A percentile compares a stretch with the other conserved stretches of the same genome.
Evolutionary conservation across 495 filamentous ascomycete species (phyloP).

Genomic region (Aspergillus saccharolyticus): DNA sequence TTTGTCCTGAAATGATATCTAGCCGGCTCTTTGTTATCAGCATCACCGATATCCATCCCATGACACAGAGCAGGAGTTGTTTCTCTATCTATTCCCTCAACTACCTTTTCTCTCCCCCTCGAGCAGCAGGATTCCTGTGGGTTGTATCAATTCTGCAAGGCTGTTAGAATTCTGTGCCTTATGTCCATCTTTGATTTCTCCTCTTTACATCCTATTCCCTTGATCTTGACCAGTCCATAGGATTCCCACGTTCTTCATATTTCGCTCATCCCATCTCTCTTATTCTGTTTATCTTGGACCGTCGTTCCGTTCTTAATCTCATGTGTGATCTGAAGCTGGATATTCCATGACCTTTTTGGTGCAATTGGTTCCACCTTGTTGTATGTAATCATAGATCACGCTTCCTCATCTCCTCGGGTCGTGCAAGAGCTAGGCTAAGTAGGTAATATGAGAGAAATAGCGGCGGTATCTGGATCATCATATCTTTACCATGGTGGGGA

Average conservation of each 20-base stretch:
- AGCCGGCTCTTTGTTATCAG: slow-evolving; percentile 37
- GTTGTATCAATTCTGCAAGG: background rate
- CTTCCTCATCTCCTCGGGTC: slow-evolving; percentile 33
- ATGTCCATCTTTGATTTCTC: slow-evolving; percentile 3
- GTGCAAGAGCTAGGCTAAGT: slow-evolving; percentile 25
- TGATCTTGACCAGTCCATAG: slow-evolving; percentile 5
- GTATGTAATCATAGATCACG: slow-evolving; percentile 39
- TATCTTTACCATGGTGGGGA: too few relatives aligned
- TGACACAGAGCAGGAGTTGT: slow-evolving; percentile 34
- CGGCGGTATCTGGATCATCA: background rate
- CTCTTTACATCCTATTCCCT: slow-evolving; percentile 6
- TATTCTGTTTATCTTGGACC: slow-evolving; percentile 6
- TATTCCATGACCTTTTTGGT: slow-evolving; percentile 40
- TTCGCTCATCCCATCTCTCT: slow-evolving; percentile 4
- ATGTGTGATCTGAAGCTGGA: slow-evolving; percentile 37
- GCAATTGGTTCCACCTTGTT: slow-evolving; percentile 24
- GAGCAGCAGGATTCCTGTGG: slow-evolving; percentile 14
- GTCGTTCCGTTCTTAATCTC: slow-evolving; percentile 15
- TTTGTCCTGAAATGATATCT: slow-evolving; percentile 40
- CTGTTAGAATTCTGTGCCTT: slow-evolving; percentile 2
- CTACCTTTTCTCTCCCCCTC: slow-evolving; percentile 12
- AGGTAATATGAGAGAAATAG: slow-evolving; percentile 22
- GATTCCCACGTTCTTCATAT: slow-evolving; percentile 9
- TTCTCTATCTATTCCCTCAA: background rate
- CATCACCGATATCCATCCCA: slow-evolving; percentile 34